Evolutionary conservation across 106 monocot species (phyloP).

Genomic region (Phalaenopsis equestris): DNA sequence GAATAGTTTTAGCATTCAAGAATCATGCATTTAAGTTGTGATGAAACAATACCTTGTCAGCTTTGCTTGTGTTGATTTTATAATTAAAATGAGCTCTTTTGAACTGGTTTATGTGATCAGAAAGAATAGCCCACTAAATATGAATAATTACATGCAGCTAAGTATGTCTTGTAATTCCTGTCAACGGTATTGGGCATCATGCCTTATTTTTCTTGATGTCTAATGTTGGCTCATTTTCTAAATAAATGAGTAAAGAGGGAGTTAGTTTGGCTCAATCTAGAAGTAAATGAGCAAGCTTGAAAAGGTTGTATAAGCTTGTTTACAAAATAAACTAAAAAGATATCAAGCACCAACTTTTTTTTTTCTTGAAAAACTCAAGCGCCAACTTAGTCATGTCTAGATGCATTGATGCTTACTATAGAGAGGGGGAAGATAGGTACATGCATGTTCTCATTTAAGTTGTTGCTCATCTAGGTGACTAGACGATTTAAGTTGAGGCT

Average conservation of each 20-base stretch:
- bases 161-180: not conserved
- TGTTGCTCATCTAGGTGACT: not conserved
- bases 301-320: not conserved
- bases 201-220: not conserved
- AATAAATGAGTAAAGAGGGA: not conserved
- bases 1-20: not conserved
- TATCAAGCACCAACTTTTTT: not conserved
- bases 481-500: not conserved
- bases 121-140: not conserved
- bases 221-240: not conserved
- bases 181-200: not conserved
- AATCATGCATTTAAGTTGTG: not conserved
- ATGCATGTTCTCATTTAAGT: not conserved
- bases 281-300: not conserved
- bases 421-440: not conserved
- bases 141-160: not conserved
- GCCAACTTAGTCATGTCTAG: not conserved
- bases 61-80: not conserved
- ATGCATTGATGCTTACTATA: not conserved
- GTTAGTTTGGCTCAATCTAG: too few species aligned
- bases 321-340: not conserved
- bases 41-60: not conserved
- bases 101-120: not conserved
- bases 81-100: not conserved
- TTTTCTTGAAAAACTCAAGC: not conserved